These are phyloP conservation scores for Jamesozyma lodderae DNA, from an alignment of 805 yeast genomes.

Conservation along the genomic window DNA sequence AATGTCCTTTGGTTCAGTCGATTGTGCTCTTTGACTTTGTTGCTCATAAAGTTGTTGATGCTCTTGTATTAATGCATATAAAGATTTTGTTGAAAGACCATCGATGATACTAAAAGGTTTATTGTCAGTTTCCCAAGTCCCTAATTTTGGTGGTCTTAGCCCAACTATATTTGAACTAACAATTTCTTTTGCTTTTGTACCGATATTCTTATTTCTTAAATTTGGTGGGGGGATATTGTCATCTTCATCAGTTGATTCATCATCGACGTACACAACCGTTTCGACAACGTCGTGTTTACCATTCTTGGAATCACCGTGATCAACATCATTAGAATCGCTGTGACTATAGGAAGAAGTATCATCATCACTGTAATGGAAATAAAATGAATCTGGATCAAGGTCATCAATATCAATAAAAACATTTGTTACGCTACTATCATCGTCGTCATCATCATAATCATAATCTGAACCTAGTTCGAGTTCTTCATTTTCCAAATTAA, in stretches of 20 bases:
- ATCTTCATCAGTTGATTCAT: constrained; percentile 93
- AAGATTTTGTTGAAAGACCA: constrained; percentile 81
- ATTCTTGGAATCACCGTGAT: constrained; percentile 9
- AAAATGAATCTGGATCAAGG: constrained; percentile 31
- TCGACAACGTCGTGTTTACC: constrained; percentile 27
- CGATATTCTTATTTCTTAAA: constrained; percentile 47
- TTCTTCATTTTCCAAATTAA: constrained; percentile 2
- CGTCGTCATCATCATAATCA: constrained; percentile 27
- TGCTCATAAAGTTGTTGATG: constrained; percentile 23
- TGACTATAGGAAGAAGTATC: constrained; percentile 43
- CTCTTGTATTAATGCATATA: constrained; percentile 42
- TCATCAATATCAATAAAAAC: constrained; percentile 33
- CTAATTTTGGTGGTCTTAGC: constrained; percentile 83
- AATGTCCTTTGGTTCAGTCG: constrained; percentile 9
- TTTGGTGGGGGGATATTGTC: constrained; percentile 62
- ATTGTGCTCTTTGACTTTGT: constrained; percentile 20
- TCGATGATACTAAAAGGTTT: constrained; percentile 92
- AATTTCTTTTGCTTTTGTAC: constrained; percentile 83
- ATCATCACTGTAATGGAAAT: constrained; percentile 28
- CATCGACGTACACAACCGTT: constrained; percentile 42
- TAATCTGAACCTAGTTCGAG: constrained; percentile 7
- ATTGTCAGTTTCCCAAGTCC: constrained; percentile 79
- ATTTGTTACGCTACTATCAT: constrained; percentile 34
- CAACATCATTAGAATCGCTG: constrained; percentile 14
- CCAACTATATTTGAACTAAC: constrained; percentile 80